These are phyloP conservation scores for Ceratopteris richardii DNA, from an alignment of 75 land plant species.

Conservation along the genomic window DNA sequence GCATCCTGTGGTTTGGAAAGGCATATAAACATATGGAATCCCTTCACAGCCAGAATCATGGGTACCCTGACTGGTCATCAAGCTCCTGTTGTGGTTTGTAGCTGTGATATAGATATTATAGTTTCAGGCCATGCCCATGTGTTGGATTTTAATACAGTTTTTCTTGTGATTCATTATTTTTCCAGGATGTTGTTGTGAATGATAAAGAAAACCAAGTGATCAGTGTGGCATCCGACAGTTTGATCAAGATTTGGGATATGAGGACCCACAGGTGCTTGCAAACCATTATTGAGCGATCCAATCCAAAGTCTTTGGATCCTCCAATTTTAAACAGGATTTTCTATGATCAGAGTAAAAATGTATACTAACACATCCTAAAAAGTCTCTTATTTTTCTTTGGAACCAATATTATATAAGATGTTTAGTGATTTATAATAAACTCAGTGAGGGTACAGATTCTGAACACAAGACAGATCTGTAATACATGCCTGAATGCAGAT, in stretches of 20 bases:
- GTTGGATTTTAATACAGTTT: not conserved
- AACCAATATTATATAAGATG: too few species aligned
- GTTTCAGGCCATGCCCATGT: not conserved
- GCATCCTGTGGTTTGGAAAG: conserved; percentile 36
- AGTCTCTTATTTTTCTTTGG: not conserved
- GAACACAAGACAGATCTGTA: too few species aligned
- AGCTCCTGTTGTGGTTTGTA: conserved; percentile 27
- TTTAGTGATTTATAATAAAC: too few species aligned
- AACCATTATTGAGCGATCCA: conserved; percentile 23
- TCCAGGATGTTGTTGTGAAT: conserved; percentile 33
- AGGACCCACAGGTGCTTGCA: conserved; percentile 27
- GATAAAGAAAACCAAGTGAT: conserved; percentile 26
- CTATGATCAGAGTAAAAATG: conserved; percentile 20
- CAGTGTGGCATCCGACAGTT: conserved; percentile 26
- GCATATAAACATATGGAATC: conserved; percentile 35
- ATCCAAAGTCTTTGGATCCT: conserved; percentile 10
- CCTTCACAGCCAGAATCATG: conserved; percentile 33
- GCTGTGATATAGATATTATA: not conserved
- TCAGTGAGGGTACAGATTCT: too few species aligned
- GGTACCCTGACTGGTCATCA: conserved; percentile 27
- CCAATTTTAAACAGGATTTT: conserved; percentile 17
- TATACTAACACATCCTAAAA: too few species aligned
- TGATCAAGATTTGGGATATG: conserved; percentile 35
- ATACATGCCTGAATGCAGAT: too few species aligned
- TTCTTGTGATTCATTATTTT: not conserved